Base-by-base conservation (phyloP, 768 basidiomycete genomes). In the Amanita fuliginea region DNA sequence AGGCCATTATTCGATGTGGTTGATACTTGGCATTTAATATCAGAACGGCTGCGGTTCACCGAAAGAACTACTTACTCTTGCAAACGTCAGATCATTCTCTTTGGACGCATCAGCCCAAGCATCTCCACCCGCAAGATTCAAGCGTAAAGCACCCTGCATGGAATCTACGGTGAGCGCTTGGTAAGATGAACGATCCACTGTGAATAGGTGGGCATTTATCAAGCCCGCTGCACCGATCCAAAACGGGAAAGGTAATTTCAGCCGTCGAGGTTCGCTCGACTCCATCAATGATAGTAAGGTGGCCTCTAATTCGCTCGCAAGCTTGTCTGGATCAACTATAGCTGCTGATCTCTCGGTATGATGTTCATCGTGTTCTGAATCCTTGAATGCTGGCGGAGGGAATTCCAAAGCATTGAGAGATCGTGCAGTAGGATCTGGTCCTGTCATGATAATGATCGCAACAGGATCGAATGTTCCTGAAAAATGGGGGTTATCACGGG, bases 401-500 rank as follows among this genome's bases (percentile, higher is more conserved):
- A 85, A 93, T 45, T 80, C 72, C 56, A 73, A 80, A 1, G 80
- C 80, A 56, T 83, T 78, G 3, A 85, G 55, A 1, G 71, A 67
- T 19, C 83, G 74, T 1, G 68, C 63, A 6, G 67, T 66, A 4
- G 69, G 68, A 1, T 72, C 68, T 0, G 72, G 67, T 33, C 80
- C 80, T 0, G 76, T 72, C 2, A 86, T 61, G 40, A 84, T 59
- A 41, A 93, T 56, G 16, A 94, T 78, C 2, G 81, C 71, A 48
- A 74, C 68, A 0, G 89, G 83, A 57, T 92, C 86, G 60, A 72
- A 81, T 9, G 73, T 65, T 3, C 81, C 76, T 34, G 69, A 64
- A 60, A 82, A 85, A 62, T 91, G 83, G 3, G 88, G 88, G 46
- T 60, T 83, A 7, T 71, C 66, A 42, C 75, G 73, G 1, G 91